Evolutionary conservation across 2,329 filamentous ascomycete genomes (phyloP).

Genomic region (Trichoderma oligosporum): DNA sequence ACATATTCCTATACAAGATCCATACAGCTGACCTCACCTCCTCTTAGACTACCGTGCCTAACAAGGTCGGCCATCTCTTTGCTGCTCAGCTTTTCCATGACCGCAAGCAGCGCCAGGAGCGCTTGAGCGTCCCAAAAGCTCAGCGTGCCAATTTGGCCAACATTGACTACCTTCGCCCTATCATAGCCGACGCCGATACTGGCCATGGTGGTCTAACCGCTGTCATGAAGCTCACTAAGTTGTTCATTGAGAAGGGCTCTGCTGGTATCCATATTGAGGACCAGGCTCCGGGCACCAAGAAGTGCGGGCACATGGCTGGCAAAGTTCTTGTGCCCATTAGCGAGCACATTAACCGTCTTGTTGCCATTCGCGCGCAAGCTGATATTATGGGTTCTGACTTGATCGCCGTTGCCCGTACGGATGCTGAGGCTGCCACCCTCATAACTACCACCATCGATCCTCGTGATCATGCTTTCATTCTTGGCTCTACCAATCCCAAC

Average conservation of each 20-base stretch:
- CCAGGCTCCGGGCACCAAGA: conserved; percentile 97
- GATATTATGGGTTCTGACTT: conserved; percentile 97
- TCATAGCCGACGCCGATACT: conserved; percentile 95
- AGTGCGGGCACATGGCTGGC: conserved; percentile 99
- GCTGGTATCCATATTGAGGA: conserved; percentile 99
- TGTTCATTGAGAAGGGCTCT: conserved; percentile 94
- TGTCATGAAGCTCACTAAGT: conserved; percentile 98
- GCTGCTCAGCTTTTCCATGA: conserved; percentile 99
- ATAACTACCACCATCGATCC: conserved; percentile 96
- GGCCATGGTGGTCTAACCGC: conserved; percentile 97
- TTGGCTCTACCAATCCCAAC: conserved; percentile 80
- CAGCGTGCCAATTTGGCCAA: conserved; percentile 72
- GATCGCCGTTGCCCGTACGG: conserved; percentile 86
- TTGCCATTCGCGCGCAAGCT: conserved; percentile 94
- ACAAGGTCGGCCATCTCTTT: conserved; percentile 97
- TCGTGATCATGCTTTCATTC: conserved; percentile 90
- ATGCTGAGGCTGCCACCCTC: conserved; percentile 95
- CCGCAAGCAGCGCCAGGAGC: conserved; percentile 96
- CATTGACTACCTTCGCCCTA: conserved; percentile 90
- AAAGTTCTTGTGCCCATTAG: conserved; percentile 95
- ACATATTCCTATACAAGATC: background rate
- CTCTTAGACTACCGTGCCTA: conserved; percentile 84
- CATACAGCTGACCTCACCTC: background rate
- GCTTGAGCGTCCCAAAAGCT: conserved; percentile 68
- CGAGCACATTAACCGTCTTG: conserved; percentile 96